These are phyloP conservation scores for Eutrema heterophyllum DNA, from an alignment of 345 rosid genomes.

Conservation along the genomic window DNA sequence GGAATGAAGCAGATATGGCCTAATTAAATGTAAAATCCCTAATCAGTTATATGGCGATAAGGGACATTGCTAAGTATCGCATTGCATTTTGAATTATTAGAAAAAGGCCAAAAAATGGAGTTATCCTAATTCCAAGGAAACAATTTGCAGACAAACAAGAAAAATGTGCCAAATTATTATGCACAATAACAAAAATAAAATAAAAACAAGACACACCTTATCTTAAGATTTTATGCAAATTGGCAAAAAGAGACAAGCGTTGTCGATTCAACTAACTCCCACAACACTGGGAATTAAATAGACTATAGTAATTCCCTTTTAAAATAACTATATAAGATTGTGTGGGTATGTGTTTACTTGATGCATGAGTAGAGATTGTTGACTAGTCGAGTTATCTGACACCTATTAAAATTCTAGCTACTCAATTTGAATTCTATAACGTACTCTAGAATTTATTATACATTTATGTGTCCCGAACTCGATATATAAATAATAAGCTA, in stretches of 20 bases:
- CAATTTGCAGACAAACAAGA: slow-evolving; percentile 21
- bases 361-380: slow-evolving; percentile 16
- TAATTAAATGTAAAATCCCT: background rate
- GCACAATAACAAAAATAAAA: background rate
- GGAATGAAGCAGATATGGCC: slow-evolving; percentile 11
- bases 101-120: background rate
- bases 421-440: background rate
- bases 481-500: background rate
- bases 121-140: slow-evolving; percentile 7
- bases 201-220: slow-evolving; percentile 8
- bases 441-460: background rate
- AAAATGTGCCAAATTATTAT: slow-evolving; percentile 26
- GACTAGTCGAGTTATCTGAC: slow-evolving; percentile 7
- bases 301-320: background rate
- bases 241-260: slow-evolving; percentile 17
- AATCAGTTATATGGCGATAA: background rate
- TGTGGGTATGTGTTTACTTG: background rate
- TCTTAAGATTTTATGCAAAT: slow-evolving; percentile 12
- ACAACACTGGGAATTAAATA: slow-evolving; percentile 11
- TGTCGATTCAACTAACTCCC: slow-evolving; percentile 23
- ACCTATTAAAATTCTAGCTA: slow-evolving; percentile 5
- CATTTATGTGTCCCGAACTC: background rate
- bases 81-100: background rate
- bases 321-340: background rate
- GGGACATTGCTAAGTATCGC: background rate